Evolutionary conservation across 345 rosid species (phyloP).

Genomic region (Abelmoschus esculentus): DNA sequence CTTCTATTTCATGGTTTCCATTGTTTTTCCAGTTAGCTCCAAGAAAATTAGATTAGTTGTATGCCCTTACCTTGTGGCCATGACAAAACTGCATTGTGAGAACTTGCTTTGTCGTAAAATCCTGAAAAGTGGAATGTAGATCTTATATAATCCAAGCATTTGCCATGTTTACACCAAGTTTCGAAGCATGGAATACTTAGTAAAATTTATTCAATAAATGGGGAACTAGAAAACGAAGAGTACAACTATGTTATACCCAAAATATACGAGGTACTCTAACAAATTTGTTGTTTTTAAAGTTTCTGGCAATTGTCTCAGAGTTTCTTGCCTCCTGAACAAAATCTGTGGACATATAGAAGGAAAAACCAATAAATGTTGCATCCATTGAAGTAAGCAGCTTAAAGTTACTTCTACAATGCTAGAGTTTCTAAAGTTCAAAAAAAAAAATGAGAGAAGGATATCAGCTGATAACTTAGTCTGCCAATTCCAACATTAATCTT

Average conservation of each 20-base stretch:
- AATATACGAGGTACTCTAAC: slow-evolving; percentile 54
- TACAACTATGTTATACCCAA: slow-evolving; percentile 45
- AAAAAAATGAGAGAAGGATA: not conserved
- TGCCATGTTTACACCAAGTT: not conserved
- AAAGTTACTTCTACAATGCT: not conserved
- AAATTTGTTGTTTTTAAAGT: slow-evolving; percentile 47
- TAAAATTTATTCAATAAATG: not conserved
- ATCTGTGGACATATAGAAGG: slow-evolving; percentile 36
- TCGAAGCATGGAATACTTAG: not conserved
- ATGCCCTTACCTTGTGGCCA: slow-evolving; percentile 55
- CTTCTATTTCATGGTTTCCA: not conserved
- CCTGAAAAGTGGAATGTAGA: slow-evolving; percentile 31
- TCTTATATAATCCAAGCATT: slow-evolving; percentile 2
- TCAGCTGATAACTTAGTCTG: not conserved
- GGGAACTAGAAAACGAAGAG: not conserved
- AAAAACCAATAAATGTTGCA: not conserved
- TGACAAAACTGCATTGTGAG: slow-evolving; percentile 77
- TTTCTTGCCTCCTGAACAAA: slow-evolving; percentile 79
- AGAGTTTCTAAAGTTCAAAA: slow-evolving; percentile 1
- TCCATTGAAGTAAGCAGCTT: not conserved
- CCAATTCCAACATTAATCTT: not conserved
- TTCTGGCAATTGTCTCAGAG: slow-evolving; percentile 59
- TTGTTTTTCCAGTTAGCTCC: not conserved
- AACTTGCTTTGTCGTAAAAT: slow-evolving; percentile 64
- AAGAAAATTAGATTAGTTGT: not conserved